Evolutionary conservation across 2,329 filamentous ascomycete genomes (phyloP).

Genomic region (Talaromyces sp.): DNA sequence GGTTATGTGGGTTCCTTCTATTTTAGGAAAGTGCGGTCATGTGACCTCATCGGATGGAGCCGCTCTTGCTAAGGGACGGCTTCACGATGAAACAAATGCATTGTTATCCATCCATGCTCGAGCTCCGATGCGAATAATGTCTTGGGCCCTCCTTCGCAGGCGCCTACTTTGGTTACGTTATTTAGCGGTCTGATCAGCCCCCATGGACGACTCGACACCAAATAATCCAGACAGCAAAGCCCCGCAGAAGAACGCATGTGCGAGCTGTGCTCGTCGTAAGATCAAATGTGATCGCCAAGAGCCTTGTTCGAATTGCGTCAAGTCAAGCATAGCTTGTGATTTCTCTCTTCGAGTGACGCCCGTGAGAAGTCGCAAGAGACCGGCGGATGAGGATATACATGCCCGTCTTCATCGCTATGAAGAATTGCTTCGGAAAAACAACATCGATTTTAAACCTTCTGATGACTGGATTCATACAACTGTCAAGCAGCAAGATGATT

Average conservation of each 20-base stretch:
- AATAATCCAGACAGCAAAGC: background rate
- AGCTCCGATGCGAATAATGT: background rate
- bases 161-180: background rate
- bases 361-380: conserved; percentile 6
- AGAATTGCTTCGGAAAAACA: conserved; percentile 15
- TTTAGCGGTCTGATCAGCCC: background rate
- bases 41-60: background rate
- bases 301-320: conserved; percentile 64
- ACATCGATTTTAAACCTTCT: conserved; percentile 20
- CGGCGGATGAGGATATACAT: background rate
- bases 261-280: conserved; percentile 64
- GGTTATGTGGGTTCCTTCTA: background rate
- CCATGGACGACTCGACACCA: background rate
- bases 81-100: background rate
- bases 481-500: background rate
- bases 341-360: conserved; percentile 41
- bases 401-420: conserved; percentile 7
- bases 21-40: background rate
- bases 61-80: background rate
- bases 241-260: conserved; percentile 12
- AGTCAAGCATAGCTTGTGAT: conserved; percentile 53
- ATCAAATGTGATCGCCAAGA: conserved; percentile 65
- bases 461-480: conserved; percentile 12
- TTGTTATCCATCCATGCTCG: background rate
- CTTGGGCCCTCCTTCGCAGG: background rate